Percentiles rank a stretch among this genome's conserved stretches.
phyloP scores from a whole-genome alignment of 2,329 filamentous ascomycete genomes.

The Colletotrichum shisoi region DNA sequence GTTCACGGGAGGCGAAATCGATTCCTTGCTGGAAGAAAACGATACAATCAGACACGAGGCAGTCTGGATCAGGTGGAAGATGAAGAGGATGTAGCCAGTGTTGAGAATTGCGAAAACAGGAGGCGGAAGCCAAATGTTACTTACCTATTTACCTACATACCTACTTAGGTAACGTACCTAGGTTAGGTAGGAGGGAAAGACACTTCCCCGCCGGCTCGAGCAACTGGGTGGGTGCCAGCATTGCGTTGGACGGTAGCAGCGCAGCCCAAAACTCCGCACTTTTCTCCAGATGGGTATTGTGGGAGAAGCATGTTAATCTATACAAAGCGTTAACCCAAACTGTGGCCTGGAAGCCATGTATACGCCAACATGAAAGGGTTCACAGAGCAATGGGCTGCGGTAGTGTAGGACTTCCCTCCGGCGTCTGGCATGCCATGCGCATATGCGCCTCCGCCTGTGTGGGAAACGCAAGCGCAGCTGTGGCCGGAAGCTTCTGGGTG shows the following conservation, averaged over 20 bases:
- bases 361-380: constrained; percentile 16
- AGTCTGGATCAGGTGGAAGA: neutral
- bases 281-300: neutral
- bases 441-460: constrained; percentile 1
- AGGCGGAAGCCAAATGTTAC: neutral
- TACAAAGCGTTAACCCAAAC: constrained; percentile 1
- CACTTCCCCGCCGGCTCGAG: neutral
- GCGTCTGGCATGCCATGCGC: neutral
- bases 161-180: too few relatives aligned
- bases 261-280: constrained; percentile 20
- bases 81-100: neutral
- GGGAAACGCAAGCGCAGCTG: constrained; percentile 25
- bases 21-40: neutral
- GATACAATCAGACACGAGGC: too few relatives aligned
- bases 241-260: constrained; percentile 1
- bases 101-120: neutral
- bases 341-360: constrained; percentile 1
- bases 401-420: constrained; percentile 4
- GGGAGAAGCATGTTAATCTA: constrained; percentile 1
- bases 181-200: too few relatives aligned
- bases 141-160: too few relatives aligned
- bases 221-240: neutral
- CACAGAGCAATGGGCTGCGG: neutral
- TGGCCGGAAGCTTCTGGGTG: neutral
- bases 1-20: neutral